Base-by-base conservation (phyloP, 495 filamentous ascomycete genomes). In the Letharia columbiana region DNA sequence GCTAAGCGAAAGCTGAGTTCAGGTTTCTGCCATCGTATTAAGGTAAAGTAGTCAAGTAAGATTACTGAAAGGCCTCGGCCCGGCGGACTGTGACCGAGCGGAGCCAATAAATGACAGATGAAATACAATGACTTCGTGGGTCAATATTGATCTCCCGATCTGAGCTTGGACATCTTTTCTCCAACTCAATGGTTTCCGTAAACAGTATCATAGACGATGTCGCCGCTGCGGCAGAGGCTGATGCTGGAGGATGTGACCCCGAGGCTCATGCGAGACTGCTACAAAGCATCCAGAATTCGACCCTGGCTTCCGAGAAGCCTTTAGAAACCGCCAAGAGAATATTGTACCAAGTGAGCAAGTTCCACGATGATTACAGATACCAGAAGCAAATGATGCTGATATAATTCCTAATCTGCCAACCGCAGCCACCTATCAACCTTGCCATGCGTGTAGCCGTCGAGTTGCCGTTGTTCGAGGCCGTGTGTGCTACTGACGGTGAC, bases 281-380 rank as follows among this genome's bases (percentile, higher is more conserved):
- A 23, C 61, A 64, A 23, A 58, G 72, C 18, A 72, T 75, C 41
- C 71, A 68, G 15, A 65, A 68, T 42, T 44, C 74, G 35, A 68
- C 65, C 31, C 60, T 75, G 28, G 70, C 71, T 0, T 71, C 62
- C 2, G 73, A 75, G 44, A 73, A 65, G 4, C 73, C 73, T 2
- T 57, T 67, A 1, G 71, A 75, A 60, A 72, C 72, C 28, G 69
- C 69, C 7, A 73, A 70, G 23, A 67, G 73, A 11, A 28, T 74
- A 33, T 67, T 70, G 28, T 75, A 73, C 37, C 69, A 74, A 60
- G 73, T 71, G 52, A n/a, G 68, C 15, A 41, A 15, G n/a, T 12
- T 54, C 28, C 49, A 28, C 49, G 49, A 28, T 28, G 9, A 9
- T 52, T 17, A 44, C 41, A 44, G 41, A 44, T 44, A 44, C 6